These are phyloP conservation scores for Blastomyces gilchristii DNA, from an alignment of 2,329 filamentous ascomycete species.

Conservation along the genomic window DNA sequence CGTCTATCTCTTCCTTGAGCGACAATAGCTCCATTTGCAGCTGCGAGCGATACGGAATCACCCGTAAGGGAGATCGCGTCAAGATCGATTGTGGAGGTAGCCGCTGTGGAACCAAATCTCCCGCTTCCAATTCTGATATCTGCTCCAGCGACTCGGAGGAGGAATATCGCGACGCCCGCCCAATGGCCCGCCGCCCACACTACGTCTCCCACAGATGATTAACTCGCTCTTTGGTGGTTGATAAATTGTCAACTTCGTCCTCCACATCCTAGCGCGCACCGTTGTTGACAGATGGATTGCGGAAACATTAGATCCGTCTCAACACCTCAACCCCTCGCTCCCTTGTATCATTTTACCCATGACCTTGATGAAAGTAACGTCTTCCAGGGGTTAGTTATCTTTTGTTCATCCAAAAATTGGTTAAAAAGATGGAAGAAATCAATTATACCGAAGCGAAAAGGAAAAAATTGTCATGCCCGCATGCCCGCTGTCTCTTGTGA, in stretches of 20 bases:
- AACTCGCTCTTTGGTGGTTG: neutral
- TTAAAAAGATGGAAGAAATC: neutral
- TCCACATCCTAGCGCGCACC: neutral
- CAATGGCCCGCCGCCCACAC: neutral
- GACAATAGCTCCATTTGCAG: conserved; percentile 59
- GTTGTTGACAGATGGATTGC: neutral
- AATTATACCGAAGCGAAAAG: neutral
- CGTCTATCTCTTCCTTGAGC: conserved; percentile 55
- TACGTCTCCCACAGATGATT: neutral
- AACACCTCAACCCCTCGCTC: neutral
- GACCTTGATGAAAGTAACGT: neutral
- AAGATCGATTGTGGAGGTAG: conserved; percentile 90
- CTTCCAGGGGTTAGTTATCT: neutral
- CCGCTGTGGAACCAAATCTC: conserved; percentile 59
- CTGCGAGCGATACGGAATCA: conserved; percentile 95
- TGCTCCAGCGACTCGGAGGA: conserved; percentile 8
- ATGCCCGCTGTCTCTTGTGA: neutral
- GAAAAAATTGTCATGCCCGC: neutral
- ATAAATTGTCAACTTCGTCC: neutral
- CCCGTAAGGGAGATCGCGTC: conserved; percentile 81
- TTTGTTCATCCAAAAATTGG: conserved; percentile 1
- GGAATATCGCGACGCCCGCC: conserved; percentile 4
- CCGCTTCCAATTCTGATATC: neutral
- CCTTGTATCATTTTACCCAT: neutral
- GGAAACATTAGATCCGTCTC: neutral